Conservation (phyloP, 2,329 filamentous ascomycete species). For the Penicillium decumbens region DNA sequence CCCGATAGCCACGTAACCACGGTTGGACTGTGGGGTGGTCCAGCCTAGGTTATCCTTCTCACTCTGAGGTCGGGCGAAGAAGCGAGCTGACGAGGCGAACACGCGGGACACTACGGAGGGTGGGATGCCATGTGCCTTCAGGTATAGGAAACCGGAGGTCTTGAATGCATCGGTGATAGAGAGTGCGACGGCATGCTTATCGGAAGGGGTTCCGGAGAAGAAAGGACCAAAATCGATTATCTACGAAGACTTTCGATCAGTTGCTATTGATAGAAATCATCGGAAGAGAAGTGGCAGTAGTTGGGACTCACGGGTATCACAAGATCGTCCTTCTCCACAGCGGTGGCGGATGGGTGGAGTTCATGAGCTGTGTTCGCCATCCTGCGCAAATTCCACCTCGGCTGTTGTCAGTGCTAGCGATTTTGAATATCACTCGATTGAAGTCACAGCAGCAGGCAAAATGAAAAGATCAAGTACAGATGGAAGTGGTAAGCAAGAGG, state of each 20-base stretch:
- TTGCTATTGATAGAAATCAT: not conserved
- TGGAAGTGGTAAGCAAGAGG: not conserved
- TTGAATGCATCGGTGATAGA: conserved; percentile 77
- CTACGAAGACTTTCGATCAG: conserved; percentile 38
- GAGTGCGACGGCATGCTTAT: conserved; percentile 62
- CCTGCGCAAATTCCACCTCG: not conserved
- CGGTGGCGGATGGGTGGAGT: conserved; percentile 26
- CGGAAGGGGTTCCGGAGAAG: conserved; percentile 56
- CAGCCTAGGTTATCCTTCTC: conserved; percentile 65
- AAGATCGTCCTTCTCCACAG: conserved; percentile 43
- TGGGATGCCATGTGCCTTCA: conserved; percentile 71
- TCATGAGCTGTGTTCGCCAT: conserved; percentile 13
- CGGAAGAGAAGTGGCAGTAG: too few relatives aligned
- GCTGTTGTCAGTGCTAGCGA: not conserved
- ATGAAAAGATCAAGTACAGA: not conserved
- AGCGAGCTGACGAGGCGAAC: conserved; percentile 64
- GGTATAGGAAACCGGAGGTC: conserved; percentile 82
- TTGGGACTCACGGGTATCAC: conserved; percentile 37
- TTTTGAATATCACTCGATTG: not conserved
- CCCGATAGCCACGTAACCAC: conserved; percentile 66
- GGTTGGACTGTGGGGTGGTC: conserved; percentile 68
- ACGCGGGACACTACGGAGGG: conserved; percentile 54
- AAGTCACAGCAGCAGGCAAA: not conserved
- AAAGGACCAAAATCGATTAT: conserved; percentile 76
- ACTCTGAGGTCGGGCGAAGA: conserved; percentile 61